A percentile compares a stretch with the other conserved stretches of the same genome.
Evolutionary conservation across 345 rosid species (phyloP).

Genomic region (Eucalyptus caleyi): DNA sequence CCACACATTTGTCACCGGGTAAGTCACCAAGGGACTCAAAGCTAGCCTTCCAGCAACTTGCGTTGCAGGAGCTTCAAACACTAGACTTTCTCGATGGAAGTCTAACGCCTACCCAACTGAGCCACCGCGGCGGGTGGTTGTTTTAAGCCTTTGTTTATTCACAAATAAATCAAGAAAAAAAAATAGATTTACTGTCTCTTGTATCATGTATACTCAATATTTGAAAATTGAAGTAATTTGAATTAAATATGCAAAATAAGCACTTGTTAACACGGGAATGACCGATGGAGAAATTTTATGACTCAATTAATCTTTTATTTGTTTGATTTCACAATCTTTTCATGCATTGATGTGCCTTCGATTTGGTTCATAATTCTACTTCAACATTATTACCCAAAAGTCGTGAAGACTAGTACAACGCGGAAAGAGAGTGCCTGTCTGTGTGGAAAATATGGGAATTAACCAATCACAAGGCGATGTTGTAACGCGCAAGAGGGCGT

Average conservation of each 20-base stretch:
- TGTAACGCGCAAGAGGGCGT: neutral
- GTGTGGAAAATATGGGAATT: rapidly evolving
- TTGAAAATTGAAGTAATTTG: neutral
- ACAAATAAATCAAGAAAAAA: neutral
- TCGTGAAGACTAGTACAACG: no score
- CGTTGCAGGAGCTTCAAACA: no score
- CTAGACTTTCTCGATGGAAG: no score
- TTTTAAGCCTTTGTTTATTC: rapidly evolving
- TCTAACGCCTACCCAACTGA: no score
- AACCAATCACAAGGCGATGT: neutral
- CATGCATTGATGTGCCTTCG: rapidly evolving
- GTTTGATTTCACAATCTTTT: neutral
- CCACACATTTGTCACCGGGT: no score
- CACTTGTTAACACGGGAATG: neutral
- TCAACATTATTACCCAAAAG: neutral
- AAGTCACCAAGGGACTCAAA: no score
- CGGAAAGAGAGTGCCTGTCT: no score
- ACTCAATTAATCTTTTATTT: neutral
- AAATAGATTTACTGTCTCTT: neutral
- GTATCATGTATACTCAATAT: neutral
- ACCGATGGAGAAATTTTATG: no score
- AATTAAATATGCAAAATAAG: no score
- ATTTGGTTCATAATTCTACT: no score
- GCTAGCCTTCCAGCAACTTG: no score
- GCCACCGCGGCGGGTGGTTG: no score